Evolutionary conservation across 2,329 filamentous ascomycete species (phyloP), one percentile per base, ranked within the genome.

Genomic region (Exophiala mesophila): DNA sequence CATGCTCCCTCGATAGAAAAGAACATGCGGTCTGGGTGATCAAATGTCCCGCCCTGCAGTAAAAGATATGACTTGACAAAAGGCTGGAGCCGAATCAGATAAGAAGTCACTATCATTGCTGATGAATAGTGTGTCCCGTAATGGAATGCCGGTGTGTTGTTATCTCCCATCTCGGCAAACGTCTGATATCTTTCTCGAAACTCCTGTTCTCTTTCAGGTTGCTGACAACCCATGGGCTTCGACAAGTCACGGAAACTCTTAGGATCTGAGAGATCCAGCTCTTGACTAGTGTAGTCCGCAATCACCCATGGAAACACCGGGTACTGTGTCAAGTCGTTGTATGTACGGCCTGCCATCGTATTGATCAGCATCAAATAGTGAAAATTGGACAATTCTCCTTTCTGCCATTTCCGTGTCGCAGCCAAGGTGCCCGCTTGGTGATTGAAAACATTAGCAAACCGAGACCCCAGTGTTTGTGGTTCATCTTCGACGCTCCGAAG

Each of bases 101-200:
- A 98, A 0, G 89, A 96, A 9, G 88, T 88, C 5, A 98, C 92
- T 45, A 95, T 96, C 92, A 97, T 98, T 5, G 92, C 92, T 2
- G 92, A 97, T 1, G 92, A 97, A 63, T 98, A 98, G 62, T 98
- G 94, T 0, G 94, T 98, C 13, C 92, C 92, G 55, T 97, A 98
- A 61, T 98, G 92, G 61, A 96, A 98, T 0, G 92, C 85, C 1
- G 85, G 83, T 33, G 76, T 73, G 43, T 73, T 74, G 30, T 72
- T 67, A 52, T 95, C 89, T 5, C 83, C 87, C 73, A 98, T 94
- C 60, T 97, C 92, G 1, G 83, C 83, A 61, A 98, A 83, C 12
- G 87, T 85, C 53, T 82, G 80, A 62, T 95, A 97, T 20, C 88
- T 80, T 56, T 94, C 85, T 38, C 80, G 76, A 57, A 92, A 94